Base-by-base conservation (phyloP, 805 yeast species). In the Spathaspora passalidarum region DNA sequence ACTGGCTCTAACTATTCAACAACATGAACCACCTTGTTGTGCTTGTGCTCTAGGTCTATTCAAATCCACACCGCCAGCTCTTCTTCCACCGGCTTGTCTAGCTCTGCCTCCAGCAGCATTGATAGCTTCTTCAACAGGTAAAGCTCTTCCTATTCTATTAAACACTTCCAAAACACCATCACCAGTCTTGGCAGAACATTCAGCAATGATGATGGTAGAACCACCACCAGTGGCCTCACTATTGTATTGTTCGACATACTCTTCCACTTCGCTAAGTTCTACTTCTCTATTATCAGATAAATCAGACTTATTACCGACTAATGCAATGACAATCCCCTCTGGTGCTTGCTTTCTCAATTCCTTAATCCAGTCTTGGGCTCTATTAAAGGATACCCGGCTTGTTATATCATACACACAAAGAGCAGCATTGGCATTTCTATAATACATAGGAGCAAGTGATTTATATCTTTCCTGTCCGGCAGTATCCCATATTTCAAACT, bases 401-500 rank as follows among this genome's bases (percentile, higher is more conserved):
- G 91, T 84, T 45, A 86, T 80, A 60, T 86, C 95, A 58, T 81
- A 86, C 2, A 86, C 92, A 14, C 88, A 84, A 35, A 86, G 65
- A 0, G 95, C 94, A 29, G 88, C 86, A 62, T 86, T 85, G 47
- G 76, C 74, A 49, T 69, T 69, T 26, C 77, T 54, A 52, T 72
- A 72, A 52, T 72, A 72, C 76, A 72, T 72, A 2, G 77, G 77
- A 1, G 77, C 72, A 29, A 72, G 60, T 22, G 71, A 64, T 44
- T 68, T 65, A 55, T 71, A 71, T n/a, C 76, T 56, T 47, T 71
- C 76, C 55, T 71, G 99, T 20, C 99, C 99, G 0, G 99, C 99
- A 11, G 99, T 92, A 62, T 92, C 99, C 96, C 94, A 84, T 43
- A 84, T 82, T 57, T 84, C 89, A 54, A 83, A 75, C 60, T 85